Evolutionary conservation across 176 grass and related monocot genomes (phyloP).

Genomic region (Musa schizocarpa): DNA sequence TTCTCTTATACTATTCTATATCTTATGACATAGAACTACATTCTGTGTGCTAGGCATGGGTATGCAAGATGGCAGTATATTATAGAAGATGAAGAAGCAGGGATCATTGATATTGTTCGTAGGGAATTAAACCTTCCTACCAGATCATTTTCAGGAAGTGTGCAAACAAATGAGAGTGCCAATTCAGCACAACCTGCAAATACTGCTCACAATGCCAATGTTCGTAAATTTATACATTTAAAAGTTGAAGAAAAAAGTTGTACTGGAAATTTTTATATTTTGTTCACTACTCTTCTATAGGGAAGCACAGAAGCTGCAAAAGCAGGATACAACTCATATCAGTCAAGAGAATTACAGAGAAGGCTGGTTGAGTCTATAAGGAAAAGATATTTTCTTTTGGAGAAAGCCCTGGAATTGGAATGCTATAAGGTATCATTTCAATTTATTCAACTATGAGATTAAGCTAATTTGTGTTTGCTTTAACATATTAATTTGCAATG

Average conservation of each 20-base stretch:
- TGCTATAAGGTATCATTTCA: slow-evolving; percentile 60
- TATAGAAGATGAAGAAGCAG: slow-evolving; percentile 70
- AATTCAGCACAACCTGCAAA: slow-evolving; percentile 11
- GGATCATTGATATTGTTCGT: slow-evolving; percentile 67
- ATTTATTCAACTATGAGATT: background rate
- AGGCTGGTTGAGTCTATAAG: slow-evolving; percentile 85
- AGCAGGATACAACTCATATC: slow-evolving; percentile 35
- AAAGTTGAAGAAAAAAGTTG: slow-evolving; percentile 13
- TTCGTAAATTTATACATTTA: slow-evolving; percentile 25
- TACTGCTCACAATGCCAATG: slow-evolving; percentile 20
- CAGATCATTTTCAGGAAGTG: slow-evolving; percentile 31
- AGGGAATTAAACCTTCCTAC: slow-evolving; percentile 66
- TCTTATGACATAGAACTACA: slow-evolving; percentile 6
- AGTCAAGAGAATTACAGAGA: slow-evolving; percentile 77
- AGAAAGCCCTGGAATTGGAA: slow-evolving; percentile 85
- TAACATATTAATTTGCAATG: too few relatives aligned
- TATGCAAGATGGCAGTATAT: slow-evolving; percentile 97
- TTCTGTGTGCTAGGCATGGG: slow-evolving; percentile 56
- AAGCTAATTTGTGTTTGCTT: background rate
- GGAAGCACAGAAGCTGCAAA: slow-evolving; percentile 60
- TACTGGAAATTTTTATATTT: slow-evolving; percentile 3
- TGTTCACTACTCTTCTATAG: slow-evolving; percentile 25
- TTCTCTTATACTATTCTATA: background rate
- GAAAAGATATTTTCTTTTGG: slow-evolving; percentile 87
- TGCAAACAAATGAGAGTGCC: slow-evolving; percentile 42